phyloP scores from a whole-genome alignment of 352 stramenopile genomes.

The Pythium sukuiense region DNA sequence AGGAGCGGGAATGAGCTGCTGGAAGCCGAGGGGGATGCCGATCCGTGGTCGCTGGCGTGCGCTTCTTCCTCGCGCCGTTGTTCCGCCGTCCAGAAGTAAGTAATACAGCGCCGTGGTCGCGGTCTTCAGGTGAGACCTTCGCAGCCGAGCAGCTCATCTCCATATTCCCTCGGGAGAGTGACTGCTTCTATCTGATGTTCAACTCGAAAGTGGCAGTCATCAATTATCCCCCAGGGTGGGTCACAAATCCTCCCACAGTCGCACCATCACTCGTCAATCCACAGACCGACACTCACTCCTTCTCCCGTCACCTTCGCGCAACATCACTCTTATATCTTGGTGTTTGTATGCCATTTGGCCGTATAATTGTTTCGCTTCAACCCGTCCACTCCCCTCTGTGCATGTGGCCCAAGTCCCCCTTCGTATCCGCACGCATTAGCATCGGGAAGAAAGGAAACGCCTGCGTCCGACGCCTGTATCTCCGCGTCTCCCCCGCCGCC shows the following conservation, averaged over 20 bases:
- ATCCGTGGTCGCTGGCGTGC: neutral
- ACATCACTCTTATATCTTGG: conserved; percentile 2
- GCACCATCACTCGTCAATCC: conserved; percentile 20
- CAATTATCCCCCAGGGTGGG: neutral
- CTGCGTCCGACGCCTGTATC: neutral
- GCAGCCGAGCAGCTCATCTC: conserved; percentile 1
- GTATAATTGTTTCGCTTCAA: conserved; percentile 26
- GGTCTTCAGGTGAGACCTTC: neutral
- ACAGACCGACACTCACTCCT: conserved; percentile 15
- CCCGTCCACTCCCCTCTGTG: neutral
- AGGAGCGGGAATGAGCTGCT: neutral
- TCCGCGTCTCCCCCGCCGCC: neutral
- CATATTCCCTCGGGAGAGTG: conserved; percentile 7
- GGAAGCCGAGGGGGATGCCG: neutral
- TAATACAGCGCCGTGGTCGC: neutral
- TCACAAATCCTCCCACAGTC: neutral
- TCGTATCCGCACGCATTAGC: neutral
- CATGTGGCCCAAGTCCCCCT: neutral
- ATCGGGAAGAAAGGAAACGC: no score
- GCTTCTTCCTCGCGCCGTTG: neutral
- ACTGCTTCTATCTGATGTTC: conserved; percentile 9
- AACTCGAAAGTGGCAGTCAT: neutral
- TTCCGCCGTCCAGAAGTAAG: neutral
- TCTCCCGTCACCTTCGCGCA: conserved; percentile 14
- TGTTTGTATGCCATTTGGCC: conserved; percentile 14